These are phyloP conservation scores for Geotrichum australiense DNA, from an alignment of 1,139 yeast genomes.

Conservation along the genomic window DNA sequence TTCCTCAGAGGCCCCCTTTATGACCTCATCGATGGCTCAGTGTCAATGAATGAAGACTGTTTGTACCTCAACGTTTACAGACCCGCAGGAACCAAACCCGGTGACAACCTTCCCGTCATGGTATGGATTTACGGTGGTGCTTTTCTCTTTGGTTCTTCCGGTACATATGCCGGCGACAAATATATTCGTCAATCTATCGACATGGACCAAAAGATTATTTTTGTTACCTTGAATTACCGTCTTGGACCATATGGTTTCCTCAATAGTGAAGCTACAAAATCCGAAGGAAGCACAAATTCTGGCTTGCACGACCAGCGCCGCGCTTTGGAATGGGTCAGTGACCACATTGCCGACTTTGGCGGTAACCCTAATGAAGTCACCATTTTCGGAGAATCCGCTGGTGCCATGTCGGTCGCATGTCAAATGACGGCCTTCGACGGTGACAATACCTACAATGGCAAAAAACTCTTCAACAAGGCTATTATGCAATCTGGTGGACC, in stretches of 20 bases:
- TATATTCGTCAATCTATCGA: constrained; percentile 22
- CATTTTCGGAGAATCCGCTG: constrained; percentile 34
- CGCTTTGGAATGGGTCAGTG: constrained; percentile 33
- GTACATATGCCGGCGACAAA: constrained; percentile 18
- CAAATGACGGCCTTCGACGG: constrained; percentile 23
- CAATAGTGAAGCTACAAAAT: constrained; percentile 21
- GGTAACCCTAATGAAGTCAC: constrained; percentile 32
- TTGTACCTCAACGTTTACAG: constrained; percentile 22
- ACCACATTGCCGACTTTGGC: constrained; percentile 31
- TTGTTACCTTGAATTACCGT: constrained; percentile 27
- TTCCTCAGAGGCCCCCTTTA: constrained; percentile 2
- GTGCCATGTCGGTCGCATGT: constrained; percentile 29
- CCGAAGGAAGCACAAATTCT: constrained; percentile 21
- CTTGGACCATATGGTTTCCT: constrained; percentile 32
- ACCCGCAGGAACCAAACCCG: constrained; percentile 18
- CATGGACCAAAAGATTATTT: constrained; percentile 22
- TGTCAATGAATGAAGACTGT: constrained; percentile 24
- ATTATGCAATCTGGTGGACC: constrained; percentile 27
- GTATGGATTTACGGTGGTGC: constrained; percentile 34
- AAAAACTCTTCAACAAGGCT: constrained; percentile 25
- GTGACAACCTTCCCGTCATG: constrained; percentile 24
- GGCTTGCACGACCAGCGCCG: constrained; percentile 31
- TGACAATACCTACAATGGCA: constrained; percentile 17
- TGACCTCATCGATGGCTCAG: constrained; percentile 2
- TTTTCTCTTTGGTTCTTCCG: constrained; percentile 24